Base-by-base conservation (phyloP, 768 basidiomycete species). In the Tubosaeta brunneosetosa region DNA sequence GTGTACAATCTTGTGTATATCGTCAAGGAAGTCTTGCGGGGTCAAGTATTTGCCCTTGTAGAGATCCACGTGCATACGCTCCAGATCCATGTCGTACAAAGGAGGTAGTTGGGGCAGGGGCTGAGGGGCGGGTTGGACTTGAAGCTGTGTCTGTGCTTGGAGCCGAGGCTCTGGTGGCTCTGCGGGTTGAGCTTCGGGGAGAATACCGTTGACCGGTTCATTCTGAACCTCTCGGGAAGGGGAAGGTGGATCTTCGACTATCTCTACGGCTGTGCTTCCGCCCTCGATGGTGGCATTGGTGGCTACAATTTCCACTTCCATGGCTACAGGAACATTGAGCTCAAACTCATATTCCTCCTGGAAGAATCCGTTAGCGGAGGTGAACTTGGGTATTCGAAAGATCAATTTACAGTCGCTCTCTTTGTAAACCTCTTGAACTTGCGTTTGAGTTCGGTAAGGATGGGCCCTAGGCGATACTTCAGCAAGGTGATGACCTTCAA, bases 371-470 rank as follows among this genome's bases (percentile, higher is more conserved):
- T 67, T 32, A 53, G 58, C 33, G 31, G 52, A 49, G n/a, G 11
- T 12, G 19, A 36, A 53, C 6, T 3, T 2, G 1, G 31, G 47
- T 16, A 43, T 0, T 26, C 19, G 27, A 44, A 29, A 48, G 44
- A 51, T 48, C 16, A 22, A 74, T 85, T 65, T 60, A 94, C 93
- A 55, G 75, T 76, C 40, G 89, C 87, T 34, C 79, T 73, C 71
- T 92, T 92, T 0, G 84, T 87, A 64, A 97, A 94, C 59, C 88
- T 78, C 76, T 93, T 92, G 67, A 87, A 94, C 72, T 94, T 93
- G 67, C 91, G 82, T 74, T 91, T 93, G 60, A 99, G 73, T 66
- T 97, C 93, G 2, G 80, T 81, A 47, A 98, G 72, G 46, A 98
- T 86, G 1, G 89, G 89, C 2, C 90, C 89, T n/a, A 98, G 78